Base-by-base conservation (phyloP, 2,329 filamentous ascomycete genomes). In the Penicillium sp. region DNA sequence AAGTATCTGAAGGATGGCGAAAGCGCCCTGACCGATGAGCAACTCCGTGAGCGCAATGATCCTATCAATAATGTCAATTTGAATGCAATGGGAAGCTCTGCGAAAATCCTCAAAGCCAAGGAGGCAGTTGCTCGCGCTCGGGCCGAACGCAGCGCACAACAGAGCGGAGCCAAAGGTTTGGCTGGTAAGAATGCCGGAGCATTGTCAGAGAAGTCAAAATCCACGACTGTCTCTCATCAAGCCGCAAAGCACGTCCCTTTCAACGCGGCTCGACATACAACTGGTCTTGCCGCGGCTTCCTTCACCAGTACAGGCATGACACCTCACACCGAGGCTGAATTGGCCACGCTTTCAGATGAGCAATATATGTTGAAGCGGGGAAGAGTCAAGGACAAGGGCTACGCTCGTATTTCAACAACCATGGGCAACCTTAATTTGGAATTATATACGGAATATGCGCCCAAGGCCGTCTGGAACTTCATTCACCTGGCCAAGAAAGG, bases 381-480 rank as follows among this genome's bases (percentile, higher is more conserved):
- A 65, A 85, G 91, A 42, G 86, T 99, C 59, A 96, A 96, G 74
- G 84, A 83, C 63, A 95, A 93, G 65, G 94, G 93, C 24, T 97
- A 96, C 70, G 92, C 89, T 6, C 86, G 91, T n/a, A 83, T 99
- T 47, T 86, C 88, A 63, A 99, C 94, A 0, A 94, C 86, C 60
- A 77, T 90, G 2, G 94, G 94, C 35, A 86, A 92, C 61, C 70
- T 99, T 20, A 97, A 90, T 61, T 77, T 99, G 59, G 93, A 97
- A 69, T 80, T 99, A 5, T 89, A 93, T 61, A 90, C 94, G 2
- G 94, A 99, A 69, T 89, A 87, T 55, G 92, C 94, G 2, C 94
- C 94, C 1, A 89, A 89, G 64, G 91, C 94, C 0, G 94, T 97
- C 1, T 99, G 93, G 91, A 99, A 99, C 72, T 99, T 99, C 68